A percentile compares a stretch with the other conserved stretches of the same genome.
These are phyloP conservation scores for Yarrowia phangngaensis DNA, from an alignment of 805 yeast genomes.

Conservation along the genomic window DNA sequence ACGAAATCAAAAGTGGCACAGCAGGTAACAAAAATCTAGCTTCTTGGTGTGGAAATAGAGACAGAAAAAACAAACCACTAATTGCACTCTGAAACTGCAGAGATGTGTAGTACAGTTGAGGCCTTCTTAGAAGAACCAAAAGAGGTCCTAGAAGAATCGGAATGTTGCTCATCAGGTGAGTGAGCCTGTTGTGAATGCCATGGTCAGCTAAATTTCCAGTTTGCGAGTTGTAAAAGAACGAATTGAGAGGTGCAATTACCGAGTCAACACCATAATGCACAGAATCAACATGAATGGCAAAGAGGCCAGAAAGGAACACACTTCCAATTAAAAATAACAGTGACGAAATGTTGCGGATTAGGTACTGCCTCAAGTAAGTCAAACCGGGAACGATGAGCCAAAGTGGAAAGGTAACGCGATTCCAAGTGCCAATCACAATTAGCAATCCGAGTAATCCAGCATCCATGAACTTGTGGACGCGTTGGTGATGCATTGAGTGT, in stretches of 20 bases:
- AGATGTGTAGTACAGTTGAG: slow-evolving; percentile 45
- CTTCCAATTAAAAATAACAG: slow-evolving; percentile 40
- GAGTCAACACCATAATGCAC: slow-evolving; percentile 37
- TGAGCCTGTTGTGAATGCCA: slow-evolving; percentile 77
- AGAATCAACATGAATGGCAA: slow-evolving; percentile 56
- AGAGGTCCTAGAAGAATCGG: slow-evolving; percentile 85
- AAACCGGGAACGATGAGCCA: slow-evolving; percentile 65
- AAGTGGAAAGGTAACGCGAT: slow-evolving; percentile 76
- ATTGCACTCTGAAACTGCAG: slow-evolving; percentile 57
- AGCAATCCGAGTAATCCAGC: slow-evolving; percentile 49
- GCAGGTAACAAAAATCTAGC: slow-evolving; percentile 79
- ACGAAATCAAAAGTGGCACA: slow-evolving; percentile 63
- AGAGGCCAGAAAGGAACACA: slow-evolving; percentile 39
- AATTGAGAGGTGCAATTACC: slow-evolving; percentile 73
- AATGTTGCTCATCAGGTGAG: slow-evolving; percentile 68
- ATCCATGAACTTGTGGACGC: slow-evolving; percentile 37
- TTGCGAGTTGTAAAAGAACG: slow-evolving; percentile 63
- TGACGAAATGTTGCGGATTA: slow-evolving; percentile 40
- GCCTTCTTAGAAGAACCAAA: slow-evolving; percentile 46
- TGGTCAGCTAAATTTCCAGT: slow-evolving; percentile 61
- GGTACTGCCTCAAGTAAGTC: slow-evolving; percentile 44
- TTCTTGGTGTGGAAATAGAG: slow-evolving; percentile 88
- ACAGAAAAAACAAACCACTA: slow-evolving; percentile 60
- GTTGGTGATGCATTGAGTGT: slow-evolving; percentile 29
- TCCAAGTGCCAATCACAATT: slow-evolving; percentile 68